A percentile compares a stretch with the other conserved stretches of the same genome.
phyloP scores from a whole-genome alignment of 768 basidiomycete genomes.

The Pisolithus sp. region DNA sequence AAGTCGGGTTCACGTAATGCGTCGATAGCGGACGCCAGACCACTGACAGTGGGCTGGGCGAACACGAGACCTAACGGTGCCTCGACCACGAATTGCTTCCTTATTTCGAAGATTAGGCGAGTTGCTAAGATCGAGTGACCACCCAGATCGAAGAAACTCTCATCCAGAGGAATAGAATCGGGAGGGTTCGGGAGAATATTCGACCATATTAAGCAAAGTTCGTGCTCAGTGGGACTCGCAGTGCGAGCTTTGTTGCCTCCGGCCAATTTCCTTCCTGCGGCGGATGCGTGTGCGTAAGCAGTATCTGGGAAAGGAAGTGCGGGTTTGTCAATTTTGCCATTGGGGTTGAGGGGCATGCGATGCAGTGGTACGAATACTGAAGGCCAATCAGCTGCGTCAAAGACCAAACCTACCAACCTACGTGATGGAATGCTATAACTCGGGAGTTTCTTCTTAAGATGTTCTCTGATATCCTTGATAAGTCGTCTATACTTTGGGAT shows the following conservation, averaged over 20 bases:
- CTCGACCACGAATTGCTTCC: conserved; percentile 85
- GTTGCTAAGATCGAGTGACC: conserved; percentile 99
- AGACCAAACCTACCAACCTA: conserved; percentile 34
- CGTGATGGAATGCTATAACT: conserved; percentile 89
- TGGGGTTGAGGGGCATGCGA: conserved; percentile 97
- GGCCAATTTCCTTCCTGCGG: conserved; percentile 33
- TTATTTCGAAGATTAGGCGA: conserved; percentile 92
- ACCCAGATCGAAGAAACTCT: conserved; percentile 97
- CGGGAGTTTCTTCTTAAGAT: conserved; percentile 94
- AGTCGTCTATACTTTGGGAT: conserved; percentile 78
- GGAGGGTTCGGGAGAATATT: conserved; percentile 74
- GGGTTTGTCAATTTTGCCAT: conserved; percentile 98
- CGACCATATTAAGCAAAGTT: conserved; percentile 81
- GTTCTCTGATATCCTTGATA: conserved; percentile 90
- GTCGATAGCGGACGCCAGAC: conserved; percentile 74
- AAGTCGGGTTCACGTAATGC: conserved; percentile 71
- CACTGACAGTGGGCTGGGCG: conserved; percentile 78
- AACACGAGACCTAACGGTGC: conserved; percentile 91
- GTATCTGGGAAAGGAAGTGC: conserved; percentile 98
- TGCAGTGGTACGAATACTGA: conserved; percentile 89
- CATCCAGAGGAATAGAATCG: conserved; percentile 74
- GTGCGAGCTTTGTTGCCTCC: conserved; percentile 30
- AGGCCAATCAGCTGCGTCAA: conserved; percentile 2
- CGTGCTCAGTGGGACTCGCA: conserved; percentile 67
- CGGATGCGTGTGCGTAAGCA: conserved; percentile 45